Conservation (phyloP, 768 basidiomycete genomes). For the Trichaptum fuscoviolaceum region DNA sequence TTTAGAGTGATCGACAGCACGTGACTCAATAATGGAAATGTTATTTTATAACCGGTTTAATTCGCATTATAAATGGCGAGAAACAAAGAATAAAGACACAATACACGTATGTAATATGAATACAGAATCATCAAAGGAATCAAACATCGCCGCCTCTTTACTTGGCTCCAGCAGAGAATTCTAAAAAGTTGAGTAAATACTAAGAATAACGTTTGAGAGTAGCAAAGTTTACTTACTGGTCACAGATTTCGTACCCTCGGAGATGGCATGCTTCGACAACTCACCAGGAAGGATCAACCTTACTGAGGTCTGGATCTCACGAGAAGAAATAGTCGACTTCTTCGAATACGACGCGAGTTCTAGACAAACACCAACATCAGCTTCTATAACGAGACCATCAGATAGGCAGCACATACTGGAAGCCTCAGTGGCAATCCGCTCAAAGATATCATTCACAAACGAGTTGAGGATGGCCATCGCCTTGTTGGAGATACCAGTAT, state of each 20-base stretch:
- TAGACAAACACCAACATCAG: slow-evolving; percentile 19
- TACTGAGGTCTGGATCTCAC: slow-evolving; percentile 84
- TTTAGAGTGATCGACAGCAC: not conserved
- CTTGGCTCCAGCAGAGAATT: slow-evolving; percentile 60
- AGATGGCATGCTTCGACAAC: slow-evolving; percentile 84
- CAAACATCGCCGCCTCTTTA: slow-evolving; percentile 21
- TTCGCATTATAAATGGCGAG: not conserved
- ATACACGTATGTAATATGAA: not conserved
- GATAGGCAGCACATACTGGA: slow-evolving; percentile 43
- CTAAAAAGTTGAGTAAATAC: slow-evolving; percentile 24
- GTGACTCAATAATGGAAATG: not conserved
- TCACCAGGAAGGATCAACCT: slow-evolving; percentile 82
- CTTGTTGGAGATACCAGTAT: slow-evolving; percentile 91
- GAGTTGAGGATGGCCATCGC: slow-evolving; percentile 81
- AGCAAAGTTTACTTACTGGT: slow-evolving; percentile 43
- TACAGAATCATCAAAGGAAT: not conserved
- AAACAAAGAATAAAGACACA: not conserved
- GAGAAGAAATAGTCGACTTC: slow-evolving; percentile 89
- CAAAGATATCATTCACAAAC: slow-evolving; percentile 82
- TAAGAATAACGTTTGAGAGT: not conserved
- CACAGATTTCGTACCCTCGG: slow-evolving; percentile 73
- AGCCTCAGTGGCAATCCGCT: slow-evolving; percentile 71
- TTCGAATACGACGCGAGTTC: slow-evolving; percentile 83
- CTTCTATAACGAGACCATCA: not conserved
- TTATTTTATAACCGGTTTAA: not conserved